These are phyloP conservation scores for Botrytis galanthina DNA, from an alignment of 2,329 filamentous ascomycete genomes.

Conservation along the genomic window DNA sequence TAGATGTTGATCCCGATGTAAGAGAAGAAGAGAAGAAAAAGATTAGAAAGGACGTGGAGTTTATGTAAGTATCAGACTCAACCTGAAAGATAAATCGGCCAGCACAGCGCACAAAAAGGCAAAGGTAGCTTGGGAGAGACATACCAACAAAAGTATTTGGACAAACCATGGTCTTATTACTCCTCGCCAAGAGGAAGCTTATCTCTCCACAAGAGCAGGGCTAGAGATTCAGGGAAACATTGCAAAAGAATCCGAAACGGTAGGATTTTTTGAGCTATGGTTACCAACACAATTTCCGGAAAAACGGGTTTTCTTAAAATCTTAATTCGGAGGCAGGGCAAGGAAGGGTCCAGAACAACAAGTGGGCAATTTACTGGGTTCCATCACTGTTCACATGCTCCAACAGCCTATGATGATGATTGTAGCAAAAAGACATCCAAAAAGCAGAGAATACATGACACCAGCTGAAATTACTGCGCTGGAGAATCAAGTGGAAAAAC, in stretches of 20 bases:
- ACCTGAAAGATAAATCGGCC: background rate
- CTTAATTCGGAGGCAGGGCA: background rate
- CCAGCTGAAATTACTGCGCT: background rate
- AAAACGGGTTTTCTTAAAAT: background rate
- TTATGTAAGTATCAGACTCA: background rate
- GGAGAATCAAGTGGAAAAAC: background rate
- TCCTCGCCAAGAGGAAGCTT: background rate
- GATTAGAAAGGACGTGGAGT: background rate
- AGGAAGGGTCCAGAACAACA: background rate
- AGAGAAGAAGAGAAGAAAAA: background rate
- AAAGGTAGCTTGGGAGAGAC: too few species aligned
- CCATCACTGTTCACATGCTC: too few species aligned
- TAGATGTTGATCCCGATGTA: too few species aligned
- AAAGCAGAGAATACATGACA: background rate
- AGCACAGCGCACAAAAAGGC: background rate
- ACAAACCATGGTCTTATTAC: background rate
- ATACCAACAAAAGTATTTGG: background rate
- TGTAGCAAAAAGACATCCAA: background rate
- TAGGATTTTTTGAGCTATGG: background rate
- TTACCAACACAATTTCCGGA: background rate
- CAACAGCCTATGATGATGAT: background rate
- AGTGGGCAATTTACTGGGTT: background rate
- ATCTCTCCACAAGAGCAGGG: background rate
- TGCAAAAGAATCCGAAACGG: background rate
- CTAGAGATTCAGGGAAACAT: background rate